Conservation (phyloP, 805 yeast species). For the Candida maris region DNA sequence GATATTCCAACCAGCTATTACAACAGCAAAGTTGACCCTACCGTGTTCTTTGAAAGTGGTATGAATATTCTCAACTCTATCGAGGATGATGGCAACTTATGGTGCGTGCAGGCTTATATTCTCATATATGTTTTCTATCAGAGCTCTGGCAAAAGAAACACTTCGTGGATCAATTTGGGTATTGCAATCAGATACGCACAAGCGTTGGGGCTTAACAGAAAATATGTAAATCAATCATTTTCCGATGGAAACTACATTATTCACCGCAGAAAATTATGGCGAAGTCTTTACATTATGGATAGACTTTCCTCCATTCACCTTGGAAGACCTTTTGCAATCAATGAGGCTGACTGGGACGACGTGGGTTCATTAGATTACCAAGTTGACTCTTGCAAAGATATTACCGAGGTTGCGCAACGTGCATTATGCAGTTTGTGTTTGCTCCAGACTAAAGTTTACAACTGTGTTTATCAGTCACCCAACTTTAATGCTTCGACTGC, state of each 20-base stretch:
- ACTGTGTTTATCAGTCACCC: conserved; percentile 32
- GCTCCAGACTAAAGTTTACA: conserved; percentile 31
- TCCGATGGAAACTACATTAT: conserved; percentile 25
- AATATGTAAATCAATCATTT: conserved; percentile 35
- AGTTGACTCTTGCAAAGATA: conserved; percentile 20
- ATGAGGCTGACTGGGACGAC: conserved; percentile 39
- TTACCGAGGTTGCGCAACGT: conserved; percentile 24
- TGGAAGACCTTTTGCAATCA: conserved; percentile 37
- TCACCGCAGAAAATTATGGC: conserved; percentile 31
- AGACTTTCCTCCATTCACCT: conserved; percentile 31
- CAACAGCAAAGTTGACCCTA: conserved; percentile 23
- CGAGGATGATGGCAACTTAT: conserved; percentile 38
- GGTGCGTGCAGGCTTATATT: conserved; percentile 41
- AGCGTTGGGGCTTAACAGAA: conserved; percentile 39
- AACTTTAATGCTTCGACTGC: conserved; percentile 31
- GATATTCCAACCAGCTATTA: conserved; percentile 6
- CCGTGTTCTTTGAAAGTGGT: conserved; percentile 35
- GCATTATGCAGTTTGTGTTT: conserved; percentile 29
- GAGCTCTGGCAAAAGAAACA: conserved; percentile 35
- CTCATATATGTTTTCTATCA: conserved; percentile 40
- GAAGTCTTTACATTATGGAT: conserved; percentile 14
- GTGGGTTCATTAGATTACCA: conserved; percentile 12
- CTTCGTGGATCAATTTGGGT: conserved; percentile 44
- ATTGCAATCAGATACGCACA: conserved; percentile 41
- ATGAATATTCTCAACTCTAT: conserved; percentile 26